Evolutionary conservation across 1,284 basidiomycete species (phyloP).

Genomic region (Tilletia indica): DNA sequence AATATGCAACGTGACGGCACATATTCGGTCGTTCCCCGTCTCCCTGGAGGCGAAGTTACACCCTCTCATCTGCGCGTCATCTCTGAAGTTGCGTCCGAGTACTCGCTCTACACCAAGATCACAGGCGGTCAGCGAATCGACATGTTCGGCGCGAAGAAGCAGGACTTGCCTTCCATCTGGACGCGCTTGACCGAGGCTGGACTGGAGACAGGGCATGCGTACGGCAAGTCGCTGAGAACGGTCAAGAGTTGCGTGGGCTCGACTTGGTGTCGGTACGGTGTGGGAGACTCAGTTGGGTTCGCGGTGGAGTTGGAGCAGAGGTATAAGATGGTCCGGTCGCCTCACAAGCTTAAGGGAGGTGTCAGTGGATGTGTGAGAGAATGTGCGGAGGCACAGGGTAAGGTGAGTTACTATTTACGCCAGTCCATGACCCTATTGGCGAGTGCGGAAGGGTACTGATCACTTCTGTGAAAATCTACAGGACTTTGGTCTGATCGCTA

Average conservation of each 20-base stretch:
- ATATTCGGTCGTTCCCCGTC: conserved; percentile 72
- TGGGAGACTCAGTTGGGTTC: conserved; percentile 73
- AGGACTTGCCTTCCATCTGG: conserved; percentile 78
- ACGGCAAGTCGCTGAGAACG: conserved; percentile 66
- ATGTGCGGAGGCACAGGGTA: conserved; percentile 60
- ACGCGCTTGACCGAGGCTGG: conserved; percentile 67
- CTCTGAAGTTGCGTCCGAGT: conserved; percentile 71
- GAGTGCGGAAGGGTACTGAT: too few relatives aligned
- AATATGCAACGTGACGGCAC: conserved; percentile 76
- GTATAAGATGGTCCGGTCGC: conserved; percentile 69
- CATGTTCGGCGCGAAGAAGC: conserved; percentile 71
- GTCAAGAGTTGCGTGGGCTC: conserved; percentile 66
- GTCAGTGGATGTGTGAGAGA: conserved; percentile 62
- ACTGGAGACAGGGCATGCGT: conserved; percentile 75
- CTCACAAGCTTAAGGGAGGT: conserved; percentile 76
- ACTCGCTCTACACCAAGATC: conserved; percentile 62
- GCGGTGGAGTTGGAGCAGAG: conserved; percentile 72
- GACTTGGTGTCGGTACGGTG: conserved; percentile 73
- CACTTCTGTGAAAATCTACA: conserved; percentile 52
- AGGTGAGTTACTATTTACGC: not conserved
- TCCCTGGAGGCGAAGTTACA: conserved; percentile 69
- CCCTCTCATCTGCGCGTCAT: conserved; percentile 70
- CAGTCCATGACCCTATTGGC: too few relatives aligned
- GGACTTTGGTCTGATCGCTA: conserved; percentile 76
- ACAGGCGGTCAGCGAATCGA: conserved; percentile 67